Evolutionary conservation across 2,329 filamentous ascomycete genomes (phyloP).

Genomic region (Orbilia blumenaviensis): DNA sequence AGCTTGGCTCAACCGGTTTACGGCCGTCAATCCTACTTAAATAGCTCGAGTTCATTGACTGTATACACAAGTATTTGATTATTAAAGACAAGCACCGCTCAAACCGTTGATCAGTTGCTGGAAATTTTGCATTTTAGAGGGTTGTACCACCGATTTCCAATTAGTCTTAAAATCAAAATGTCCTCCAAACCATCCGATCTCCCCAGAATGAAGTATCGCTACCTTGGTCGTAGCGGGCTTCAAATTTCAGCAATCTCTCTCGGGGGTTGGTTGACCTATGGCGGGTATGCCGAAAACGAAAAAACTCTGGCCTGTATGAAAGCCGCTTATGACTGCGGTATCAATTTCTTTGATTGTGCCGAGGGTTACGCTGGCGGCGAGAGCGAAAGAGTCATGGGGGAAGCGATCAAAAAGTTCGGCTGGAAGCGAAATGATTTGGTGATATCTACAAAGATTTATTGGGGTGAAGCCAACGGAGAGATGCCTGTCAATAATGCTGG

Average conservation of each 20-base stretch:
- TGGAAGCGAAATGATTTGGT: slow-evolving; percentile 70
- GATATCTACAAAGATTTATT: slow-evolving; percentile 72
- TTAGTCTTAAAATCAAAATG: slow-evolving; percentile 12
- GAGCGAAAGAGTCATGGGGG: slow-evolving; percentile 67
- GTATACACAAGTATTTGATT: background rate
- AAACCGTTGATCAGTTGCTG: too few relatives aligned
- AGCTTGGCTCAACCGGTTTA: too few relatives aligned
- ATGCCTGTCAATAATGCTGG: slow-evolving; percentile 68
- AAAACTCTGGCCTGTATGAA: slow-evolving; percentile 71
- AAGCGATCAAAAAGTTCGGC: slow-evolving; percentile 68
- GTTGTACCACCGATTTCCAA: too few relatives aligned
- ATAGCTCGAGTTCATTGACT: too few relatives aligned
- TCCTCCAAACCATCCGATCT: slow-evolving; percentile 54
- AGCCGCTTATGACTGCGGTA: slow-evolving; percentile 68
- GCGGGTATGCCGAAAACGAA: slow-evolving; percentile 75
- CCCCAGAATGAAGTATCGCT: slow-evolving; percentile 74
- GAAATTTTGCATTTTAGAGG: background rate
- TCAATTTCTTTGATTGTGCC: slow-evolving; percentile 70
- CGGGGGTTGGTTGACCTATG: slow-evolving; percentile 78
- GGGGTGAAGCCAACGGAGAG: slow-evolving; percentile 68
- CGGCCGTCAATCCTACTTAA: too few relatives aligned
- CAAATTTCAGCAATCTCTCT: slow-evolving; percentile 78
- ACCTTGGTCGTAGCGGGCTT: slow-evolving; percentile 75
- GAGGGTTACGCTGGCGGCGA: slow-evolving; percentile 67
- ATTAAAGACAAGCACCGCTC: too few relatives aligned